Percentiles rank a stretch among this genome's conserved stretches.
These are phyloP conservation scores for Peltaster fructicola DNA, from an alignment of 2,329 filamentous ascomycete genomes.

Conservation along the genomic window DNA sequence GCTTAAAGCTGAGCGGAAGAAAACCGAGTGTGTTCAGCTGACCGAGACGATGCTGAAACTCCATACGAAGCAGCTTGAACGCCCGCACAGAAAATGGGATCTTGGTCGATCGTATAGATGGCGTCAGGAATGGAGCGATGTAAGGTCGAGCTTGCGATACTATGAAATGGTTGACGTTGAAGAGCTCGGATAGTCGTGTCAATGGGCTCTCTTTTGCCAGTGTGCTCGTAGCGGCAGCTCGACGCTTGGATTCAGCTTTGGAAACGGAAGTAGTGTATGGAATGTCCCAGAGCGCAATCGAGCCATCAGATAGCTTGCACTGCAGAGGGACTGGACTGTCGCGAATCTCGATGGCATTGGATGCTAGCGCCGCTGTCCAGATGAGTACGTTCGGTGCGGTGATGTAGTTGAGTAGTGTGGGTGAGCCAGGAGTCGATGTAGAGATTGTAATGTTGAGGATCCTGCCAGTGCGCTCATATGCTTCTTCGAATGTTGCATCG, in stretches of 20 bases:
- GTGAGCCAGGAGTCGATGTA: constrained; percentile 54
- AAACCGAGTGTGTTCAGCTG: constrained; percentile 59
- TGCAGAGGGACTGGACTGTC: constrained; percentile 40
- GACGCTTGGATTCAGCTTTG: constrained; percentile 1
- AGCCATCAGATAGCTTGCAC: not conserved
- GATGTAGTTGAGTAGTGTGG: constrained; percentile 76
- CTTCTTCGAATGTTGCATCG: constrained; percentile 83
- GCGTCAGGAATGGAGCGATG: constrained; percentile 46
- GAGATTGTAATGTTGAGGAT: constrained; percentile 86
- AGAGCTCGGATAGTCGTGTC: constrained; percentile 58
- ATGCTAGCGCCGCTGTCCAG: constrained; percentile 62
- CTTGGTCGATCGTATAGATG: constrained; percentile 1
- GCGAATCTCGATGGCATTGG: constrained; percentile 48
- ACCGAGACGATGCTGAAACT: constrained; percentile 61
- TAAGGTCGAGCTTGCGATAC: constrained; percentile 85
- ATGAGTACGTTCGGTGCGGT: constrained; percentile 87
- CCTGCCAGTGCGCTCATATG: constrained; percentile 67
- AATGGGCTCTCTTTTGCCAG: constrained; percentile 32
- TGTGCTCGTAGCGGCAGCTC: not conserved
- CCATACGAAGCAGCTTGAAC: constrained; percentile 56
- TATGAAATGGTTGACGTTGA: constrained; percentile 92
- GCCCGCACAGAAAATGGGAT: constrained; percentile 1
- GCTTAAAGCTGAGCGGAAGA: constrained; percentile 33
- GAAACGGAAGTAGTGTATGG: constrained; percentile 34
- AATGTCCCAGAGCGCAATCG: constrained; percentile 17